Conservation (phyloP, 2,329 filamentous ascomycete genomes). For the Scleromitrula shiraiana region DNA sequence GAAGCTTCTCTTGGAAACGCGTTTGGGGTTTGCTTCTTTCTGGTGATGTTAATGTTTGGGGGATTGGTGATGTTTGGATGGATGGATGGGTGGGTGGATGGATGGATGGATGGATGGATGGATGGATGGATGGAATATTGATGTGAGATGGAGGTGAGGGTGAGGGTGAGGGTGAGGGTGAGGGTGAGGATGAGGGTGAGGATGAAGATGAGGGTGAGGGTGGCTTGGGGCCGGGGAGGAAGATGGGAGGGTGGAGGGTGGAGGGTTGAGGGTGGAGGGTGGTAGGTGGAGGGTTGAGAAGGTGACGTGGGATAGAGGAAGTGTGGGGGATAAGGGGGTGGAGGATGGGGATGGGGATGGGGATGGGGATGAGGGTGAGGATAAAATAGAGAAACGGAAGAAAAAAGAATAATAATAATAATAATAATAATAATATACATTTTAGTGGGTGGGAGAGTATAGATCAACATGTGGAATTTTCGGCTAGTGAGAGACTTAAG, state of each 20-base stretch:
- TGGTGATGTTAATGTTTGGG: too few relatives aligned
- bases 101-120: not conserved
- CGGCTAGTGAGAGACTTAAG: too few relatives aligned
- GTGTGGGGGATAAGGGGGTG: conserved; percentile 17
- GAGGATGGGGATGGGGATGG: conserved; percentile 15
- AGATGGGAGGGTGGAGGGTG: conserved; percentile 27
- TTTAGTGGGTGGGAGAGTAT: conserved; percentile 16
- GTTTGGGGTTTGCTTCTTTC: too few relatives aligned
- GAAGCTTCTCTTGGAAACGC: too few relatives aligned
- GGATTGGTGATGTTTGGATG: not conserved
- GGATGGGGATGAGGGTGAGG: too few relatives aligned
- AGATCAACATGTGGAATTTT: conserved; percentile 12
- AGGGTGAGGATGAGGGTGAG: too few relatives aligned
- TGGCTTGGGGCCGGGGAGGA: conserved; percentile 20
- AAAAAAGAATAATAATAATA: too few relatives aligned
- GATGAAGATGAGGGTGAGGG: too few relatives aligned
- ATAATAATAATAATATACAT: too few relatives aligned
- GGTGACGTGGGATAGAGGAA: conserved; percentile 11
- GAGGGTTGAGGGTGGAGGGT: conserved; percentile 32
- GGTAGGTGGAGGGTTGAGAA: conserved; percentile 31
- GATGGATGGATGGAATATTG: not conserved
- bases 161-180: too few relatives aligned
- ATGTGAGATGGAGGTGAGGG: not conserved
- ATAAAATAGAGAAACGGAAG: too few relatives aligned
- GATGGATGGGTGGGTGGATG: not conserved